Percentiles rank a stretch among this genome's conserved stretches.
Conservation (phyloP, 768 basidiomycete genomes). For the Candolleomyces aberdarensis region DNA sequence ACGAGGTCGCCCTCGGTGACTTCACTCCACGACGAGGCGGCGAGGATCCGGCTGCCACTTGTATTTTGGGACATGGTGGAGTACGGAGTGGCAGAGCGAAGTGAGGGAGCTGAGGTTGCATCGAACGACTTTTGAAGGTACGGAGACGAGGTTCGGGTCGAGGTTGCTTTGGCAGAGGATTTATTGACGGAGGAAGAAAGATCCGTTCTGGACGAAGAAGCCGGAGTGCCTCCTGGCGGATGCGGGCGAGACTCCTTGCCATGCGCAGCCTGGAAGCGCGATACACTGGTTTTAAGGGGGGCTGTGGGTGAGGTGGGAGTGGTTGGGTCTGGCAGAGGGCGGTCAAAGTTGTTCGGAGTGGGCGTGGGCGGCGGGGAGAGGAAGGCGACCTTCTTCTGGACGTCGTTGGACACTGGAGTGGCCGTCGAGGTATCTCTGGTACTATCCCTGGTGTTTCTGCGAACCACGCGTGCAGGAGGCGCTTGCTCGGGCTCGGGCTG, state of each 20-base stretch:
- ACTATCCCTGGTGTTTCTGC: conserved; percentile 32
- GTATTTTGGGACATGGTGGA: conserved; percentile 67
- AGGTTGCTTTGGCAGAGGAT: conserved; percentile 45
- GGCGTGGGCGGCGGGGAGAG: conserved; percentile 78
- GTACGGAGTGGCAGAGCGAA: conserved; percentile 81
- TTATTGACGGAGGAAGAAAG: conserved; percentile 39
- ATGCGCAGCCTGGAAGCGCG: conserved; percentile 74
- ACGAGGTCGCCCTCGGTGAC: conserved; percentile 93
- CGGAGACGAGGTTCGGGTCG: conserved; percentile 64
- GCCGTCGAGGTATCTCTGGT: conserved; percentile 15
- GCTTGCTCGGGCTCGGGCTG: conserved; percentile 19
- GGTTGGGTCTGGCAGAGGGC: conserved; percentile 45
- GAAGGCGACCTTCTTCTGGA: conserved; percentile 86
- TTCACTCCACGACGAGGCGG: conserved; percentile 88
- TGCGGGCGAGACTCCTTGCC: conserved; percentile 63
- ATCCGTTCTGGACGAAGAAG: conserved; percentile 65
- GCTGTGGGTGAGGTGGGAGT: conserved; percentile 24
- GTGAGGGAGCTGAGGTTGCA: conserved; percentile 55
- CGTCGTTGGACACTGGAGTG: conserved; percentile 37
- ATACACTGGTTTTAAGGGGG: conserved; percentile 60
- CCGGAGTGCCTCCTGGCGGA: conserved; percentile 55
- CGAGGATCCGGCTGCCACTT: conserved; percentile 68
- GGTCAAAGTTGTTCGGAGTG: conserved; percentile 56
- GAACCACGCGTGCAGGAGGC: conserved; percentile 28
- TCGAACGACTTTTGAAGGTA: conserved; percentile 52